A percentile compares a stretch with the other conserved stretches of the same genome.
These are phyloP conservation scores for Clarireedia hainanense DNA, from an alignment of 2,329 filamentous ascomycete species.

Conservation along the genomic window DNA sequence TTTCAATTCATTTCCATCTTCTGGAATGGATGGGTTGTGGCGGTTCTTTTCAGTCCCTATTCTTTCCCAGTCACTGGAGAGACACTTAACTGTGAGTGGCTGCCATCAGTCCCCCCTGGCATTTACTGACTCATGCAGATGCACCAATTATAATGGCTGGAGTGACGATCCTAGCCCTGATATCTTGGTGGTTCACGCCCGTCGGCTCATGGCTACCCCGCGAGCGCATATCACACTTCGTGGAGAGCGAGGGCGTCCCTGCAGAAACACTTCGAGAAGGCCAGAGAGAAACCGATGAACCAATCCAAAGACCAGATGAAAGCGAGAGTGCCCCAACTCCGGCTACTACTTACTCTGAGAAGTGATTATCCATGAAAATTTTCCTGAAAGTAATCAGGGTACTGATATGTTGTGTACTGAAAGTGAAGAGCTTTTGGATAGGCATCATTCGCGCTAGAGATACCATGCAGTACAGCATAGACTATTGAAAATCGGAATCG, in stretches of 20 bases:
- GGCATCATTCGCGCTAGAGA: background rate
- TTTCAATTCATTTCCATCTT: constrained; percentile 11
- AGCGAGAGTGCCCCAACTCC: background rate
- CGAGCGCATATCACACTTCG: constrained; percentile 9
- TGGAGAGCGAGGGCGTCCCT: constrained; percentile 4
- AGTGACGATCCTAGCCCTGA: constrained; percentile 10
- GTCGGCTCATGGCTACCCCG: constrained; percentile 5
- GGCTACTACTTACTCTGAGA: constrained; percentile 3
- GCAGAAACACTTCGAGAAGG: constrained; percentile 1
- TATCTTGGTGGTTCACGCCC: constrained; percentile 13
- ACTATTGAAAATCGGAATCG: background rate
- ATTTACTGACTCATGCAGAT: background rate
- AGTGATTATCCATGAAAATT: constrained; percentile 3
- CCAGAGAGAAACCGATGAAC: background rate
- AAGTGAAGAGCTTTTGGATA: constrained; percentile 3
- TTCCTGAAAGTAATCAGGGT: background rate
- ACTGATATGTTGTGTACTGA: constrained; percentile 2
- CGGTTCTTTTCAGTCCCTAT: constrained; percentile 11
- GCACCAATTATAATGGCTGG: constrained; percentile 14
- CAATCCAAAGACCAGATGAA: background rate
- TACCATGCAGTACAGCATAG: background rate
- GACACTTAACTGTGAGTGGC: constrained; percentile 3
- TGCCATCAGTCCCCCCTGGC: background rate
- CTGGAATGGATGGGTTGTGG: constrained; percentile 14
- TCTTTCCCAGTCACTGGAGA: constrained; percentile 2